Evolutionary conservation across 2,329 filamentous ascomycete genomes (phyloP), one percentile per base, ranked within the genome.

Genomic region (Aspergillus sp.): DNA sequence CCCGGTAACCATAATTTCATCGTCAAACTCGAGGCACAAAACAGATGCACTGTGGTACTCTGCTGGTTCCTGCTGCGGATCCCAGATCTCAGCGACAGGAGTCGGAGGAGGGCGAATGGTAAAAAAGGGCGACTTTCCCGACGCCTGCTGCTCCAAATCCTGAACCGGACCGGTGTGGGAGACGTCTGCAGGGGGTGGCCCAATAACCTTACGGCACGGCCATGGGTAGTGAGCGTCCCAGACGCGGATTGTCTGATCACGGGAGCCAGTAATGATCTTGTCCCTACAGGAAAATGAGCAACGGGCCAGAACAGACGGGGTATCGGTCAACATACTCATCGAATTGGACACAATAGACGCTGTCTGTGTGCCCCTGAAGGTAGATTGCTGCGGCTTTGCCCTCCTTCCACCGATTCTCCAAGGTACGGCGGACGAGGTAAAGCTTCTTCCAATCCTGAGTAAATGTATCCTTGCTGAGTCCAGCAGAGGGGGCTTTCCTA

Each of bases 311-410:
- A 17, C 12, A 17, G 15, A 39, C 9, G 15, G 27, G 17, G 17
- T 19, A 27, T 19, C 8, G 37, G 19, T 25, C 19, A 39, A 80
- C 88, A 67, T 83, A 92, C 88, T 98, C 93, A 73, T 99, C 95
- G 72, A 98, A 99, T 71, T 99, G 95, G 56, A 96, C 85, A 75
- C 95, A 99, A 77, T 99, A 99, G 57, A 99, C 96, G 64, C 92
- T 97, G 73, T 99, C 95, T 25, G 88, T 87, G 73, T 99, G 95
- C 2, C 95, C 95, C 67, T 95, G 91, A 21, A 99, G 83, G 73
- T 97, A 98, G 56, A 96, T 87, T 0, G 91, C 88, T 46, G 86
- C 88, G 8, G 92, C 90, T 64, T 88, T 87, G 56, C 90, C 89
- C 51, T 87, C 80, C 66, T 85, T 87, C 95, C 95, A 99, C 62